phyloP scores from a whole-genome alignment of 345 rosid genomes.

The Tarenaya hassleriana region DNA sequence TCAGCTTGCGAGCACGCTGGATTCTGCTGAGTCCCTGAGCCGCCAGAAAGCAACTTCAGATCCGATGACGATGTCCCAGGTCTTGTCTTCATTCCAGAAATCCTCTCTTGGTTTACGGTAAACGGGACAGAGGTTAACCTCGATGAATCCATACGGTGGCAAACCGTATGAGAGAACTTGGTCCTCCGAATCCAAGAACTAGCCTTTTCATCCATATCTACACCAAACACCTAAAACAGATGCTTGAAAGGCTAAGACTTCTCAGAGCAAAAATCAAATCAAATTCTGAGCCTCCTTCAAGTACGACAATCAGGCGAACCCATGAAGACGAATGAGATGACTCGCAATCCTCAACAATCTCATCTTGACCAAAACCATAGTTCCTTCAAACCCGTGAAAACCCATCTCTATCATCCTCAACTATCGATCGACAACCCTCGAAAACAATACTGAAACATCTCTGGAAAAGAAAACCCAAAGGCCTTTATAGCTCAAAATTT shows the following conservation, averaged over 20 bases:
- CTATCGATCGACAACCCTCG: not conserved
- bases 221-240: not conserved
- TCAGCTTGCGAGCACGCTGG: not conserved
- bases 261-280: conserved; percentile 17
- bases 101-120: conserved; percentile 14
- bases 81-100: conserved; percentile 36
- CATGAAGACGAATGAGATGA: conserved; percentile 23
- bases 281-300: not conserved
- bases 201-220: conserved; percentile 48
- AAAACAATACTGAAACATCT: not conserved
- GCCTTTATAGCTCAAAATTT: not conserved
- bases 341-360: conserved; percentile 19
- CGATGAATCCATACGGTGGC: conserved; percentile 50
- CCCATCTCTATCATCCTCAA: conserved; percentile 11
- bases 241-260: conserved; percentile 21
- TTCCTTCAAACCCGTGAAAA: conserved; percentile 14
- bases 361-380: conserved; percentile 23
- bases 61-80: conserved; percentile 24
- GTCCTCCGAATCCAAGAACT: conserved; percentile 76
- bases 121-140: conserved; percentile 36
- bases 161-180: conserved; percentile 63
- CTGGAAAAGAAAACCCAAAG: not conserved
- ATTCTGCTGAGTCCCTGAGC: conserved; percentile 22
- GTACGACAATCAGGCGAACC: conserved; percentile 26
- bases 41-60: conserved; percentile 23